Conservation (phyloP, 176 grass and related monocot genomes). For the Thinopyrum elongatum region DNA sequence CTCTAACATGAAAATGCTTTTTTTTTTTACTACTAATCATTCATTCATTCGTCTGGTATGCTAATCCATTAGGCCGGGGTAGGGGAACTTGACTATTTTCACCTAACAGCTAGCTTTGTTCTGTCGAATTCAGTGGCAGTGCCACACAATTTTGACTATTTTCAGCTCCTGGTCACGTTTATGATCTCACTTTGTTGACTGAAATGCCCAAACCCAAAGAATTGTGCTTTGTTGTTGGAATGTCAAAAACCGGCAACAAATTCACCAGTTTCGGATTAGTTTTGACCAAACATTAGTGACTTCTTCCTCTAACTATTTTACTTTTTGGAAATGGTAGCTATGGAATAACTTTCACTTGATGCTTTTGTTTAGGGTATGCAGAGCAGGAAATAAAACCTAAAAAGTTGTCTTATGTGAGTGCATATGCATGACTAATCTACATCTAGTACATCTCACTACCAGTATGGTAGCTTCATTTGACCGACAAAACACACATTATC, state of each 20-base stretch:
- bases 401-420: not conserved
- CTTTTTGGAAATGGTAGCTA: not conserved
- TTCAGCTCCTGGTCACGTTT: not conserved
- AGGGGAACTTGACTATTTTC: not conserved
- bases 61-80: not conserved
- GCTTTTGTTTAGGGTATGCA: not conserved
- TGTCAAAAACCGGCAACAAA: conserved; percentile 25
- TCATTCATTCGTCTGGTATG: not conserved
- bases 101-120: not conserved
- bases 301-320: not conserved
- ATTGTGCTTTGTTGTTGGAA: not conserved
- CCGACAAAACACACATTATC: not conserved
- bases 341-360: not conserved
- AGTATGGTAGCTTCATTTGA: conserved; percentile 18
- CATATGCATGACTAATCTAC: not conserved
- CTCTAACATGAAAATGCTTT: not conserved
- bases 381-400: not conserved
- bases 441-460: not conserved
- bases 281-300: conserved; percentile 19
- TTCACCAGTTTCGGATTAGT: not conserved
- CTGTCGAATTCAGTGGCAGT: not conserved
- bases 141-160: conserved; percentile 4
- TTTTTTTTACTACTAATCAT: not conserved
- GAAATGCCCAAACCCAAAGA: not conserved
- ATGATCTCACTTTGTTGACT: conserved; percentile 11